phyloP scores from a whole-genome alignment of 352 stramenopile species.

The Phytophthora uliginosa region DNA sequence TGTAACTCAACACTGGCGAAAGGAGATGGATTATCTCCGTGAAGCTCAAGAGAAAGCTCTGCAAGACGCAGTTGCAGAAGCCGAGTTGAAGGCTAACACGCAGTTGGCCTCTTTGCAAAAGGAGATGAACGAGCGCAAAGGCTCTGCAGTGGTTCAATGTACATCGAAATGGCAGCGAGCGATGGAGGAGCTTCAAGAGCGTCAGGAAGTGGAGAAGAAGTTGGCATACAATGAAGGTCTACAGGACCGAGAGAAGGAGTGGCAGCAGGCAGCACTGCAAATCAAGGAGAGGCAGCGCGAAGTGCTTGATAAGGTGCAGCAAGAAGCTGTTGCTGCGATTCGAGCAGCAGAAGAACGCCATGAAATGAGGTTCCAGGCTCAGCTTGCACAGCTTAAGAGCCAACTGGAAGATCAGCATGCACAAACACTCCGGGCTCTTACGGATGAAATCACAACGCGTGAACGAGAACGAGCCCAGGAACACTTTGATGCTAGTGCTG shows the following conservation, averaged over 20 bases:
- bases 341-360: slow-evolving; percentile 74
- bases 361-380: slow-evolving; percentile 53
- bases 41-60: slow-evolving; percentile 45
- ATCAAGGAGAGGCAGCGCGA: slow-evolving; percentile 85
- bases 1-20: slow-evolving; percentile 45
- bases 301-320: slow-evolving; percentile 67
- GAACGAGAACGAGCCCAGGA: slow-evolving; percentile 38
- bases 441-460: slow-evolving; percentile 33
- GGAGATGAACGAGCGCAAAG: slow-evolving; percentile 74
- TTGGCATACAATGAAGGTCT: slow-evolving; percentile 68
- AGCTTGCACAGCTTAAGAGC: slow-evolving; percentile 38
- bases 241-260: slow-evolving; percentile 78
- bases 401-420: slow-evolving; percentile 49
- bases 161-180: slow-evolving; percentile 79
- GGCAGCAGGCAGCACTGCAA: slow-evolving; percentile 74
- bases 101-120: slow-evolving; percentile 59
- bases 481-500: slow-evolving; percentile 18
- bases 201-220: slow-evolving; percentile 72
- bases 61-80: slow-evolving; percentile 37
- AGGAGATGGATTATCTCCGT: slow-evolving; percentile 41
- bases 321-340: slow-evolving; percentile 72
- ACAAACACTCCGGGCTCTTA: slow-evolving; percentile 24
- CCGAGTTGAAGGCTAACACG: slow-evolving; percentile 45
- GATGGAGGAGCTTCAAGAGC: slow-evolving; percentile 72
- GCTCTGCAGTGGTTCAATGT: slow-evolving; percentile 64